Percentiles rank a stretch among this genome's conserved stretches.
Evolutionary conservation across 139 green algal species (phyloP).

Genomic region (Chlorella sp.): DNA sequence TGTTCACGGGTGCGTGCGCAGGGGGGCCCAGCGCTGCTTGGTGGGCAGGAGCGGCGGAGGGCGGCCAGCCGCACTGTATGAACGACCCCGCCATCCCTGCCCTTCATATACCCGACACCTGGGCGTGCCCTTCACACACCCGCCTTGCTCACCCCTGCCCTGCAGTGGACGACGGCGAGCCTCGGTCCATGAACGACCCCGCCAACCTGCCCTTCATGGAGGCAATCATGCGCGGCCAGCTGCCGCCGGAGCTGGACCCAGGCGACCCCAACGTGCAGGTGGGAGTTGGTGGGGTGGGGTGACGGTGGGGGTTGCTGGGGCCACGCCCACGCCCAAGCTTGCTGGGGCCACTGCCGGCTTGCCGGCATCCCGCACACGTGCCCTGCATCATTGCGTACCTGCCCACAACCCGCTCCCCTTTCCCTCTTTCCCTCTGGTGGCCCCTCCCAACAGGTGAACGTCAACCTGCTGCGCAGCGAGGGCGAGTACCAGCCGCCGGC

Average conservation of each 20-base stretch:
- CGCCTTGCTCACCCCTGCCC: neutral
- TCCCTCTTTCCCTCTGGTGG: neutral
- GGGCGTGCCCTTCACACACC: no score
- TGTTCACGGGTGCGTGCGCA: slow-evolving; percentile 71
- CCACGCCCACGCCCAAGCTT: neutral
- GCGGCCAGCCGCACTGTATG: no score
- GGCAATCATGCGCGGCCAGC: slow-evolving; percentile 69
- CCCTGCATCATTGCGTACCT: neutral
- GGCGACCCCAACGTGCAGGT: slow-evolving; percentile 28
- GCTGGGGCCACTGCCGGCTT: neutral
- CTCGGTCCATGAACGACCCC: slow-evolving; percentile 66
- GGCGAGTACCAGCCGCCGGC: slow-evolving; percentile 70
- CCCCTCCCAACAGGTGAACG: slow-evolving; percentile 56
- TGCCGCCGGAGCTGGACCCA: slow-evolving; percentile 75
- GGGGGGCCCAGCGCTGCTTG: neutral
- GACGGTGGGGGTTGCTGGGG: neutral
- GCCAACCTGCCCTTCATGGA: slow-evolving; percentile 79
- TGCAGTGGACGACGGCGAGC: slow-evolving; percentile 44
- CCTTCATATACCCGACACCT: no score
- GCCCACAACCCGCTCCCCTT: neutral
- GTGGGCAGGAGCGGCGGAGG: no score
- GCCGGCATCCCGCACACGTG: no score
- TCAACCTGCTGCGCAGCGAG: slow-evolving; percentile 87
- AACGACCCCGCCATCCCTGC: no score
- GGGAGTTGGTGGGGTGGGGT: neutral